A percentile compares a stretch with the other conserved stretches of the same genome.
These are phyloP conservation scores for Lolium perenne DNA, from an alignment of 176 grass and related monocot genomes.

Conservation along the genomic window DNA sequence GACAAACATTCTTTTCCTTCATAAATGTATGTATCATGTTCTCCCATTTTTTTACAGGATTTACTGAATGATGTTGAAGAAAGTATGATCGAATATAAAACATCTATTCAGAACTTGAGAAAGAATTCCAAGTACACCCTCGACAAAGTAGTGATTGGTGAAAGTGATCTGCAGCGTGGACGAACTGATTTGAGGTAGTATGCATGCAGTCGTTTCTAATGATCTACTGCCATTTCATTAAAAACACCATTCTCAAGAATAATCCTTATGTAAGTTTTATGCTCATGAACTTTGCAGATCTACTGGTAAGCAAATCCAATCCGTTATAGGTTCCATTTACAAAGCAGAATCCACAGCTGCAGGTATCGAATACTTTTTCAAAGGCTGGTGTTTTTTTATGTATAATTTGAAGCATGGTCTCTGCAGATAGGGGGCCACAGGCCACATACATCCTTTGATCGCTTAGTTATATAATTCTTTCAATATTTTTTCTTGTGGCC, in stretches of 20 bases:
- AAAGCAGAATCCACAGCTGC: slow-evolving; percentile 82
- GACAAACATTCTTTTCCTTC: not conserved
- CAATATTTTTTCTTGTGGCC: slow-evolving; percentile 8
- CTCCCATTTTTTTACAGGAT: slow-evolving; percentile 47
- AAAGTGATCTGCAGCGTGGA: slow-evolving; percentile 86
- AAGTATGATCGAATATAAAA: slow-evolving; percentile 74
- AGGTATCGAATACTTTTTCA: slow-evolving; percentile 57
- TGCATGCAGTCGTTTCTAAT: not conserved
- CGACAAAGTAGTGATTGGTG: slow-evolving; percentile 70
- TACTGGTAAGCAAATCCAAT: slow-evolving; percentile 84
- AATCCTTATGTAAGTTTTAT: slow-evolving; percentile 16
- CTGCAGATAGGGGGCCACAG: not conserved
- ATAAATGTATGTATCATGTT: slow-evolving; percentile 7
- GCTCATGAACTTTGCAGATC: slow-evolving; percentile 53
- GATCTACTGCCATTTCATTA: not conserved
- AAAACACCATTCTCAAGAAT: not conserved
- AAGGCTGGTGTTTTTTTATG: not conserved
- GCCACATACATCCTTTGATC: not conserved
- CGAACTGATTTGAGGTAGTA: slow-evolving; percentile 71
- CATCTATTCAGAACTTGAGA: slow-evolving; percentile 68
- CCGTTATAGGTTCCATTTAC: slow-evolving; percentile 77
- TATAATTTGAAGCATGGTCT: slow-evolving; percentile 11
- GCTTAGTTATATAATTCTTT: not conserved
- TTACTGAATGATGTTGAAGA: slow-evolving; percentile 78
- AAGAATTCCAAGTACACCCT: slow-evolving; percentile 82